Base-by-base conservation (phyloP, 1,139 yeast genomes). In the Hyphopichia burtonii region DNA sequence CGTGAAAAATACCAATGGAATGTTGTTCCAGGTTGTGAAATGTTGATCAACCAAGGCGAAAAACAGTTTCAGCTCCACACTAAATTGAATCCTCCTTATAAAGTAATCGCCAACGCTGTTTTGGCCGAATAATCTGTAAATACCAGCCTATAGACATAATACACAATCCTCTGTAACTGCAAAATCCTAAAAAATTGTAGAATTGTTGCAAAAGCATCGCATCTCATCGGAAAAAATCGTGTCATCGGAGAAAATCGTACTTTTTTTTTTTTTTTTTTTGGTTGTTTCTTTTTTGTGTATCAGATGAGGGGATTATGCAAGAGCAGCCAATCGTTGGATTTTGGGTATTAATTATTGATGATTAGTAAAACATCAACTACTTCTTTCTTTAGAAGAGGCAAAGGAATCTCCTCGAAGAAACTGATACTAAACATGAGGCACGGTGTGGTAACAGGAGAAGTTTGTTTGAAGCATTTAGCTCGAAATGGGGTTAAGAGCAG, bases 31-130 rank as follows among this genome's bases (percentile, higher is more conserved):
- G 99, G 99, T 16, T 82, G 85, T 34, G 90, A 89, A 54, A 87
- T 93, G 96, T 76, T 93, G 51, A 89, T 90, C 18, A 83, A 86
- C 64, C 98, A 93, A 65, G 99, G 98, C 41, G 82, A 87, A 39
- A 88, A 80, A 47, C 98, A 93, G 65, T 90, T 91, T 60, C 69
- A 76, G 49, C 65, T 81, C 45, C 91, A 94, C 82, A 87, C 93
- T 16, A 90, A 91, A 0, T 65, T 75, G 44, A 67, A 56, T 31
- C 83, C 90, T 4, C 88, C 89, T 20, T 83, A 80, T 61, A 63
- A 68, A 31, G 76, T 74, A 14, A 74, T 84, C 39, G 80, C 76
- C 52, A 71, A 76, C 28, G 89, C 88, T 20, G 91, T 84, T 17
- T 61, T 63, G 18, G 48, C 52, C 33, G 60, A 58, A 20, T 56